Evolutionary conservation across 2,329 filamentous ascomycete species (phyloP).

Genomic region (Malbranchea cinnamomea): DNA sequence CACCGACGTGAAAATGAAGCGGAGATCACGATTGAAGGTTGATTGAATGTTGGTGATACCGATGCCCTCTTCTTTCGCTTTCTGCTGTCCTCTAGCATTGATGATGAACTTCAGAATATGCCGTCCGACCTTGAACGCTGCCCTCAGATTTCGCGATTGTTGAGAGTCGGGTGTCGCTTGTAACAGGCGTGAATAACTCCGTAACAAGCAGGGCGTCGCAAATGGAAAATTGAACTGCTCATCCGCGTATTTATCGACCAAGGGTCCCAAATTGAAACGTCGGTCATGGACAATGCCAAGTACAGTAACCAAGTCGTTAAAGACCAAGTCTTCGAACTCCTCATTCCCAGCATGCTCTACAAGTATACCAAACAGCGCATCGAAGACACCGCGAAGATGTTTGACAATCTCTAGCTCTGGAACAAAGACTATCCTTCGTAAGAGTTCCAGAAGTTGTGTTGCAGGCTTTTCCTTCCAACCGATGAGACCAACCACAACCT

Average conservation of each 20-base stretch:
- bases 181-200: conserved; percentile 72
- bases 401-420: conserved; percentile 97
- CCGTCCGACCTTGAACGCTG: conserved; percentile 86
- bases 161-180: conserved; percentile 71
- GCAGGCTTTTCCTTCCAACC: conserved; percentile 69
- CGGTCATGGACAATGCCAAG: conserved; percentile 89
- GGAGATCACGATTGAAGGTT: conserved; percentile 69
- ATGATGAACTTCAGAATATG: conserved; percentile 93
- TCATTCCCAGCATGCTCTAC: conserved; percentile 84
- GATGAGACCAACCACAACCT: conserved; percentile 65
- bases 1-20: conserved; percentile 76
- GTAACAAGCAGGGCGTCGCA: conserved; percentile 72
- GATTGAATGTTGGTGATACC: conserved; percentile 59
- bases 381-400: conserved; percentile 73
- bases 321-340: conserved; percentile 83
- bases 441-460: conserved; percentile 54
- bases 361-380: conserved; percentile 78
- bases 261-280: conserved; percentile 75
- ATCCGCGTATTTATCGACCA: conserved; percentile 85
- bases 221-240: conserved; percentile 85
- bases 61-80: conserved; percentile 73
- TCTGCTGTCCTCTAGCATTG: conserved; percentile 72
- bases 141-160: conserved; percentile 67
- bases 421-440: conserved; percentile 80
- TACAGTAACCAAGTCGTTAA: conserved; percentile 77